Conservation (phyloP, 176 grass and related monocot genomes). For the Lolium perenne region DNA sequence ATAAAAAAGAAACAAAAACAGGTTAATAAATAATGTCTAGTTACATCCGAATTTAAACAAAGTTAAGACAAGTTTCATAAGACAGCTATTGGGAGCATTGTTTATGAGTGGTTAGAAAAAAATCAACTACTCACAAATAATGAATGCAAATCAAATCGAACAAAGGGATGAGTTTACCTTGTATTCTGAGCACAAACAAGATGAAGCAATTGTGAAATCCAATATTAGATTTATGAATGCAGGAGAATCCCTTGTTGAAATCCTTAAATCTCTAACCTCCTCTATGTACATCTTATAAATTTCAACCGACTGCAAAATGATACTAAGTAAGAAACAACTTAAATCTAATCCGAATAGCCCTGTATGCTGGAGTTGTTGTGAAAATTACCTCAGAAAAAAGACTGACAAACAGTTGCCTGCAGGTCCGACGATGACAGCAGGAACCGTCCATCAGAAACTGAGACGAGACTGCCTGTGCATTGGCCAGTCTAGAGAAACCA, state of each 20-base stretch:
- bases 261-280: slow-evolving; percentile 82
- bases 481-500: slow-evolving; percentile 78
- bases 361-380: slow-evolving; percentile 25
- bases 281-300: slow-evolving; percentile 85
- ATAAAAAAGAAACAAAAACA: slow-evolving; percentile 19
- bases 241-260: slow-evolving; percentile 68
- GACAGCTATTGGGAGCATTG: slow-evolving; percentile 19
- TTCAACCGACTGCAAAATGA: slow-evolving; percentile 60
- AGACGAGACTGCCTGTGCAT: slow-evolving; percentile 71
- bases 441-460: slow-evolving; percentile 77
- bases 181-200: slow-evolving; percentile 67
- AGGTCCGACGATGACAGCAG: slow-evolving; percentile 55
- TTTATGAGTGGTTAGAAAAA: slow-evolving; percentile 25
- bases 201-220: slow-evolving; percentile 60
- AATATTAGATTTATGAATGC: slow-evolving; percentile 78
- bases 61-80: too few relatives aligned
- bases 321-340: slow-evolving; percentile 40
- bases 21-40: too few relatives aligned
- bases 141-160: slow-evolving; percentile 1
- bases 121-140: slow-evolving; percentile 12
- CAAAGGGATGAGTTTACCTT: slow-evolving; percentile 65
- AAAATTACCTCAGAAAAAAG: slow-evolving; percentile 84
- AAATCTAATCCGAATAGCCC: background rate
- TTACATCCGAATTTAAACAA: too few relatives aligned
- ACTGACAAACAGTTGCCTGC: slow-evolving; percentile 50